phyloP scores from a whole-genome alignment of 805 yeast genomes.

The Saccharomycopsis sp. region DNA sequence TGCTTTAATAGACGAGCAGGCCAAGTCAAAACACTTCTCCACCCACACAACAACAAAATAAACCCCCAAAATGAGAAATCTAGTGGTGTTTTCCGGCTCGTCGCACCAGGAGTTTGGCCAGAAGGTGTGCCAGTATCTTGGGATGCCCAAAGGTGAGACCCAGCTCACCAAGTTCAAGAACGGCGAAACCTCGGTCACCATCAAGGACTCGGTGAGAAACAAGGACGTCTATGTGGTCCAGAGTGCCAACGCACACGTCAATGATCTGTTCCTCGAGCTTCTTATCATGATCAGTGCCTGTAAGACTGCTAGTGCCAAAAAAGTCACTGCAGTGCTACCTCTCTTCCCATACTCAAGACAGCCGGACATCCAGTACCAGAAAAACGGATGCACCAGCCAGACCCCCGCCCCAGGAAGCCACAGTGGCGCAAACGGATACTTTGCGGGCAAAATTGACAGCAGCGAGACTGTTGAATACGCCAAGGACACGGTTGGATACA shows the following conservation, averaged over 20 bases:
- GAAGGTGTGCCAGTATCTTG: conserved; percentile 68
- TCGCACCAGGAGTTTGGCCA: conserved; percentile 77
- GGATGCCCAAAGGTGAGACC: conserved; percentile 66
- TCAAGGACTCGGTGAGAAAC: conserved; percentile 86
- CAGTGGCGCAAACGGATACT: neutral
- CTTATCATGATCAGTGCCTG: conserved; percentile 85
- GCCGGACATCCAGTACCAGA: conserved; percentile 80
- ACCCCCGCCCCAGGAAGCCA: neutral
- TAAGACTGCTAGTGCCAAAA: conserved; percentile 80
- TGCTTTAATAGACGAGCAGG: no score
- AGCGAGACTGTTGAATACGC: conserved; percentile 1
- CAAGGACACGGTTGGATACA: conserved; percentile 57
- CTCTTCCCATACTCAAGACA: conserved; percentile 94
- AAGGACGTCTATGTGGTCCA: conserved; percentile 92
- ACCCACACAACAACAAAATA: neutral
- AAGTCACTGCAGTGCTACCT: conserved; percentile 89
- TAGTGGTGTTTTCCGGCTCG: conserved; percentile 84
- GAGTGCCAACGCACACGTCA: conserved; percentile 79
- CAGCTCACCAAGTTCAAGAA: conserved; percentile 65
- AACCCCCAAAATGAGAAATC: conserved; percentile 54
- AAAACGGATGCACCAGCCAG: conserved; percentile 24
- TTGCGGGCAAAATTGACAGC: neutral
- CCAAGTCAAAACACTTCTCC: neutral
- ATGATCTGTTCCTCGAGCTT: conserved; percentile 78
- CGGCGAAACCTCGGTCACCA: conserved; percentile 88